phyloP scores from a whole-genome alignment of 495 filamentous ascomycete species.

The Aspergillus kassunensis region DNA sequence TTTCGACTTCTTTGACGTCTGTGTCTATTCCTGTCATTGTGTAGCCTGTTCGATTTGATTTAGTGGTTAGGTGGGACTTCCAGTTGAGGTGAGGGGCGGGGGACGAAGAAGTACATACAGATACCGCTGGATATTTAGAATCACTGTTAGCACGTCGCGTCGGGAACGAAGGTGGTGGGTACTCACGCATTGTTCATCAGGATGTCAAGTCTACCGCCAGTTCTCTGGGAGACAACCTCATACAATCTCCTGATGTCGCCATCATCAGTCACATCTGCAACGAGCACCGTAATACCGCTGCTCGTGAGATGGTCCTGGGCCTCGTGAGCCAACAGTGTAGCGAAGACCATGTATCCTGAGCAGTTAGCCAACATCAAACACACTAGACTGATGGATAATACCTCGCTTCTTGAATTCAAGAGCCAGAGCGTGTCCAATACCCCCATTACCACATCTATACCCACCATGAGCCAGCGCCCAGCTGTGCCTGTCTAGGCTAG shows the following conservation, averaged over 20 bases:
- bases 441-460: not conserved
- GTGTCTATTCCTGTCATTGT: slow-evolving; percentile 32
- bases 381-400: not conserved
- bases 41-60: slow-evolving; percentile 9
- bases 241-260: not conserved
- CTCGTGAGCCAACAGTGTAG: not conserved
- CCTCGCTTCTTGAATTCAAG: not conserved
- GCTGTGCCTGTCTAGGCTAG: not conserved
- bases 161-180: too few species aligned
- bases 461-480: not conserved
- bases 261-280: not conserved
- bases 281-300: not conserved
- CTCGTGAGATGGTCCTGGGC: not conserved
- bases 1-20: slow-evolving; percentile 17
- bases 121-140: not conserved
- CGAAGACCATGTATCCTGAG: not conserved
- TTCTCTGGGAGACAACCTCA: not conserved
- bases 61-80: not conserved
- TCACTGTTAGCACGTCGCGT: not conserved
- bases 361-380: not conserved
- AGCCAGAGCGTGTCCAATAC: not conserved
- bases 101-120: not conserved
- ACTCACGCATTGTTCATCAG: slow-evolving; percentile 1
- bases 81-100: not conserved
- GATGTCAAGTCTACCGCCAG: not conserved